Conservation (phyloP, 305 asterid species). For the Ajuga reptans region DNA sequence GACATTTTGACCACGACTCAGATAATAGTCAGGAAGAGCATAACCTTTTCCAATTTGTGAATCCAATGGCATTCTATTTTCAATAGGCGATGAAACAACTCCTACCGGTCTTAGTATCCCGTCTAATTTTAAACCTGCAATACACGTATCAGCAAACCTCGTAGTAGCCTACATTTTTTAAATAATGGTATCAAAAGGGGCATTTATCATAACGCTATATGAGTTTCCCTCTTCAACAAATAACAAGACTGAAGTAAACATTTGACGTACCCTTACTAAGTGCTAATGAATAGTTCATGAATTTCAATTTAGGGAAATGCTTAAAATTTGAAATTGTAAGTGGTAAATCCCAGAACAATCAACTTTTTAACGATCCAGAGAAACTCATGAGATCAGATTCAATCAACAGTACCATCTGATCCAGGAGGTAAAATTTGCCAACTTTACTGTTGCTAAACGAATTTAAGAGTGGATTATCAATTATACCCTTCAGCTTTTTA, state of each 20-base stretch:
- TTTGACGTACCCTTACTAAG: slow-evolving; percentile 8
- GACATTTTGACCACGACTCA: slow-evolving; percentile 41
- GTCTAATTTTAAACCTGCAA: slow-evolving; percentile 47
- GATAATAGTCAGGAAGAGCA: slow-evolving; percentile 43
- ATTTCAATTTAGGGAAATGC: not conserved
- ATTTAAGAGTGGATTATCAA: not conserved
- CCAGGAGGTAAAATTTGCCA: not conserved
- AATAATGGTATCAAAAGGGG: not conserved
- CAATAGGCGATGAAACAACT: slow-evolving; percentile 42
- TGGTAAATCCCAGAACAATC: not conserved
- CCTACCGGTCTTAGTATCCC: slow-evolving; percentile 37
- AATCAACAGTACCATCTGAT: not conserved
- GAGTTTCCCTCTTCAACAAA: not conserved
- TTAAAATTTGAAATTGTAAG: not conserved
- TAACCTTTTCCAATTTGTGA: slow-evolving; percentile 40
- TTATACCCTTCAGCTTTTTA: not conserved
- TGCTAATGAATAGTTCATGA: not conserved
- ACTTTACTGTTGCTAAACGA: not conserved
- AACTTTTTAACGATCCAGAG: not conserved
- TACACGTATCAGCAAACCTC: slow-evolving; percentile 8
- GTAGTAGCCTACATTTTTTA: not conserved
- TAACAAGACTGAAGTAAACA: not conserved
- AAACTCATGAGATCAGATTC: slow-evolving; percentile 8
- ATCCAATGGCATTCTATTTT: slow-evolving; percentile 37
- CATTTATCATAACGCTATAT: not conserved